Evolutionary conservation across 306 rosid species (phyloP).

Genomic region (Vigna nakashimae): DNA sequence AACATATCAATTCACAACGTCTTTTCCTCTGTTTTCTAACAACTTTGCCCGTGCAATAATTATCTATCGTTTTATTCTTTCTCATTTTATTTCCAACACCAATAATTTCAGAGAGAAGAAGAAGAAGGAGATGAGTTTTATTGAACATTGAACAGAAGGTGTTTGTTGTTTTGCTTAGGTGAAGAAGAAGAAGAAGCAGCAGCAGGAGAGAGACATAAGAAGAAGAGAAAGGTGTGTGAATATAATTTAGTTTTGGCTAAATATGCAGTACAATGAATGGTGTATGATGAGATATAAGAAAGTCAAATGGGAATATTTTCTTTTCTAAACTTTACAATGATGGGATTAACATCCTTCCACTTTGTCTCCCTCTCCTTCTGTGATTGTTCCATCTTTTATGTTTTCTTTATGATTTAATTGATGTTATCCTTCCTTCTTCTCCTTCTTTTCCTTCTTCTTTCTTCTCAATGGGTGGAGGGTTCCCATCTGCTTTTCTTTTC

Average conservation of each 20-base stretch:
- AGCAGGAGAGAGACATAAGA: conserved; percentile 17
- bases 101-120: background rate
- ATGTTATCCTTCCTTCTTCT: conserved; percentile 37
- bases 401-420: conserved; percentile 42
- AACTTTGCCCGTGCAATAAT: background rate
- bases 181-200: conserved; percentile 15
- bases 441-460: background rate
- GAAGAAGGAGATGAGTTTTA: too few relatives aligned
- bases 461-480: background rate
- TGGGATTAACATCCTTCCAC: conserved; percentile 98
- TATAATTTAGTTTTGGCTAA: background rate
- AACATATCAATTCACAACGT: background rate
- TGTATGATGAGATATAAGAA: conserved; percentile 69
- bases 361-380: conserved; percentile 79
- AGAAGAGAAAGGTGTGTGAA: background rate
- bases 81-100: background rate
- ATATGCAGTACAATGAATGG: conserved; percentile 68
- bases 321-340: conserved; percentile 79
- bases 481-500: background rate
- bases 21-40: background rate
- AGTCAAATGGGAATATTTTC: conserved; percentile 85
- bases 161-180: conserved; percentile 33
- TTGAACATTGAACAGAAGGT: too few relatives aligned
- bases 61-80: background rate
- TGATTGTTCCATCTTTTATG: conserved; percentile 39